These are phyloP conservation scores for Cladophialophora chaetospira DNA, from an alignment of 2,329 filamentous ascomycete species.

Conservation along the genomic window DNA sequence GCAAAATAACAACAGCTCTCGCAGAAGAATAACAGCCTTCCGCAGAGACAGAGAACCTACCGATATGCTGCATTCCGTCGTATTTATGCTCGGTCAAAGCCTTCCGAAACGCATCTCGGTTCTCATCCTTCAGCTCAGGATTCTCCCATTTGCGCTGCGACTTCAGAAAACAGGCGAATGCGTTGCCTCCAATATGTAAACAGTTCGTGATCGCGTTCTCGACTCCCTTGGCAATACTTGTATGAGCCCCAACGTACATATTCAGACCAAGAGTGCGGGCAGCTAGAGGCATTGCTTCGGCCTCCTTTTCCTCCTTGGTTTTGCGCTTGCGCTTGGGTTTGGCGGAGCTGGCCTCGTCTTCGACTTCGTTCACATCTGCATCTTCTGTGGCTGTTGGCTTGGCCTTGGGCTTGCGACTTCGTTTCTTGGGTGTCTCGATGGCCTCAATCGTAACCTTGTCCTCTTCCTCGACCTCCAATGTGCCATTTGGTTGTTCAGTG, in stretches of 20 bases:
- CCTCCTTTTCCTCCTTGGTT: constrained; percentile 59
- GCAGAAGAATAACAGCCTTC: no score
- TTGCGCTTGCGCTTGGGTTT: constrained; percentile 49
- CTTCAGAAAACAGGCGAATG: constrained; percentile 93
- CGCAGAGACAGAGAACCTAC: no score
- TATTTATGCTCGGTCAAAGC: constrained; percentile 71
- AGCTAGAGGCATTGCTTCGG: constrained; percentile 65
- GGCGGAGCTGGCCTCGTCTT: constrained; percentile 1
- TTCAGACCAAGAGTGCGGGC: constrained; percentile 69
- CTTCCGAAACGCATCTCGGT: constrained; percentile 68
- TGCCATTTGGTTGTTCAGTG: not conserved
- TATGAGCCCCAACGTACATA: constrained; percentile 90
- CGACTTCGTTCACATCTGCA: constrained; percentile 4
- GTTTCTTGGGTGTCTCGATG: not conserved
- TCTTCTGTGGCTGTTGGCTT: not conserved
- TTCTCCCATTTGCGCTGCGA: constrained; percentile 94
- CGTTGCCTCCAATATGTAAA: constrained; percentile 78
- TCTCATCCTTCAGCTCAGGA: constrained; percentile 70
- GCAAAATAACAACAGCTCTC: no score
- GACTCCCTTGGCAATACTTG: constrained; percentile 88
- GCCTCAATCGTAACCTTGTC: constrained; percentile 1
- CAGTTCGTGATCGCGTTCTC: constrained; percentile 84
- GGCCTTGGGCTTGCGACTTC: not conserved
- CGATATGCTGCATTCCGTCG: constrained; percentile 68
- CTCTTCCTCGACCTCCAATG: constrained; percentile 14